Percentiles rank a stretch among this genome's conserved stretches.
Conservation (phyloP, 257 asterid genomes). For the Salvia rosmarinus region DNA sequence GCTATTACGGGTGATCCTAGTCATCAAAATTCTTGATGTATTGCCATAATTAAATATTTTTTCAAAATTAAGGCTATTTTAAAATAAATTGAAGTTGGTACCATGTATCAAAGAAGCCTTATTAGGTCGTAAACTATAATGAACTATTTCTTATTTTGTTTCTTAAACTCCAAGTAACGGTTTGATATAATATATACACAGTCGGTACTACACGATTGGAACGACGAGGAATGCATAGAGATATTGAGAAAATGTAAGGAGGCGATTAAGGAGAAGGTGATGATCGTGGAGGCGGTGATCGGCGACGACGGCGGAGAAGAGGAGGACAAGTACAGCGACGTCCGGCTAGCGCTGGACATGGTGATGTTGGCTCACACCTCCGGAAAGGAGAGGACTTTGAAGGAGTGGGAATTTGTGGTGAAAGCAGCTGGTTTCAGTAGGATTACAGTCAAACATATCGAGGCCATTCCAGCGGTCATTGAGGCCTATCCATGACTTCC, state of each 20-base stretch:
- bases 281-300: constrained; percentile 63
- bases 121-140: no score
- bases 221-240: constrained; percentile 63
- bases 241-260: constrained; percentile 57
- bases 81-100: no score
- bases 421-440: constrained; percentile 54
- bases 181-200: not conserved
- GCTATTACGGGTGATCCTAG: no score
- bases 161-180: no score
- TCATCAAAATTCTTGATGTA: no score
- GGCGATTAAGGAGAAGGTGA: constrained; percentile 59
- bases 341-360: constrained; percentile 64
- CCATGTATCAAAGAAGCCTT: no score
- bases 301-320: constrained; percentile 22
- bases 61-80: no score
- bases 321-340: constrained; percentile 35
- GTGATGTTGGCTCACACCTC: constrained; percentile 75
- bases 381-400: constrained; percentile 58
- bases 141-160: no score
- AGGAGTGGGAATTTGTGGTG: constrained; percentile 59
- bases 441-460: constrained; percentile 38
- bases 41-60: no score
- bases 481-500: constrained; percentile 48
- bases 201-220: constrained; percentile 51
- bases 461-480: constrained; percentile 45